These are phyloP conservation scores for Arctium lappa DNA, from an alignment of 129 eudicot genomes.

Conservation along the genomic window DNA sequence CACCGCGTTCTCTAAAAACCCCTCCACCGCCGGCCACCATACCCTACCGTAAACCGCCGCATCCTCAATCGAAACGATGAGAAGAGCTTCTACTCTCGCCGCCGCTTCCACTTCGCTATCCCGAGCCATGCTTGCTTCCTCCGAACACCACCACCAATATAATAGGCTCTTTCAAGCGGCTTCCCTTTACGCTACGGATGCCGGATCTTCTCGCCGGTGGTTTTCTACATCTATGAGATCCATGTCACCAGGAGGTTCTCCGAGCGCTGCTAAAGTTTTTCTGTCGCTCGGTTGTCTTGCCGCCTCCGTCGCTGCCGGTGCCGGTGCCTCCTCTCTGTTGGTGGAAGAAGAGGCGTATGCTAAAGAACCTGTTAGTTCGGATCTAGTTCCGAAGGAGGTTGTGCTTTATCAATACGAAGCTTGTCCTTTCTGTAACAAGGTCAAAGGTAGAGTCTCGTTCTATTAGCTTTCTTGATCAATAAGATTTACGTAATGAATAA, in stretches of 20 bases:
- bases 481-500: neutral
- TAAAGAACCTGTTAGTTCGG: slow-evolving; percentile 33
- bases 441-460: slow-evolving; percentile 41
- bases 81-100: slow-evolving; percentile 40
- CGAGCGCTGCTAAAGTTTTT: neutral
- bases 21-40: neutral
- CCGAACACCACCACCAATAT: slow-evolving; percentile 30
- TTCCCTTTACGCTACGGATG: slow-evolving; percentile 35
- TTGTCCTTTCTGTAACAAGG: slow-evolving; percentile 77
- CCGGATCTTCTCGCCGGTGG: slow-evolving; percentile 45
- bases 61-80: slow-evolving; percentile 23
- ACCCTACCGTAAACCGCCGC: neutral
- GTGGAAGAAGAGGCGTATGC: slow-evolving; percentile 46
- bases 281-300: slow-evolving; percentile 32
- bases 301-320: slow-evolving; percentile 38
- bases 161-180: slow-evolving; percentile 34
- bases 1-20: slow-evolving; percentile 15
- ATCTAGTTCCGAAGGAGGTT: slow-evolving; percentile 44
- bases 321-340: slow-evolving; percentile 20
- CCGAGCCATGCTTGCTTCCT: slow-evolving; percentile 35
- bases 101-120: slow-evolving; percentile 41
- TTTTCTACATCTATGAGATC: slow-evolving; percentile 29
- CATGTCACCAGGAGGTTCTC: slow-evolving; percentile 8
- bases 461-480: neutral
- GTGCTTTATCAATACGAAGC: slow-evolving; percentile 67